A percentile compares a stretch with the other conserved stretches of the same genome.
phyloP scores from a whole-genome alignment of 2,329 filamentous ascomycete species.

The Colletotrichum euphorbiae region DNA sequence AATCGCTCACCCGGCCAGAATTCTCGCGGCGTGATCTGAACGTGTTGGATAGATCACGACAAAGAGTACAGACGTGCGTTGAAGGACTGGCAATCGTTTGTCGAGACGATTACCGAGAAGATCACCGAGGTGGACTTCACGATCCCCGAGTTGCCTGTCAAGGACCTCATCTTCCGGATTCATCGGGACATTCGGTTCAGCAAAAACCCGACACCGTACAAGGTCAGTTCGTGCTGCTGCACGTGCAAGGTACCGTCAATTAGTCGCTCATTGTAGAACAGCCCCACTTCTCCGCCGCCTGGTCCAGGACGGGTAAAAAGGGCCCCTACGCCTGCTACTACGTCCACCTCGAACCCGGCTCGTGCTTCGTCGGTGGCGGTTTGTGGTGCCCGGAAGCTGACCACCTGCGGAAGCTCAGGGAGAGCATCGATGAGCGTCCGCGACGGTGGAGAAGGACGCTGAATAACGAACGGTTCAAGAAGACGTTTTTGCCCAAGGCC shows the following conservation, averaged over 20 bases:
- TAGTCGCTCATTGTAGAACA: constrained; percentile 47
- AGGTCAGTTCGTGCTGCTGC: constrained; percentile 62
- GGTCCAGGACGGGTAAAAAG: constrained; percentile 88
- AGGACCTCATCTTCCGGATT: constrained; percentile 89
- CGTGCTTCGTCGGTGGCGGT: constrained; percentile 82
- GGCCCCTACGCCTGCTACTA: constrained; percentile 92
- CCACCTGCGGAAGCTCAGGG: constrained; percentile 74
- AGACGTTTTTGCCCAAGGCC: constrained; percentile 67
- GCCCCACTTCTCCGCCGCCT: constrained; percentile 86
- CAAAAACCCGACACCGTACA: constrained; percentile 88
- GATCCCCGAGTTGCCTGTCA: constrained; percentile 85
- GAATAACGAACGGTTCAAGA: constrained; percentile 68
- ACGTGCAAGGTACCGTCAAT: background rate
- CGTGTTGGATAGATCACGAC: constrained; percentile 72
- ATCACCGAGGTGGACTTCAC: constrained; percentile 81
- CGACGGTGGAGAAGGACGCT: constrained; percentile 76
- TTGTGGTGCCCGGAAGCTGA: constrained; percentile 81
- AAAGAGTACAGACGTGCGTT: constrained; percentile 81
- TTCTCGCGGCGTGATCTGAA: constrained; percentile 29
- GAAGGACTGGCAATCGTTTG: constrained; percentile 84
- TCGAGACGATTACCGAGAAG: constrained; percentile 77
- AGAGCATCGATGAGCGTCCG: constrained; percentile 80
- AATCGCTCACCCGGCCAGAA: background rate
- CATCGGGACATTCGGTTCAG: constrained; percentile 88
- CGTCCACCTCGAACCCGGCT: constrained; percentile 79